These are phyloP conservation scores for Solanum rostratum DNA, from an alignment of 257 asterid genomes.

Conservation along the genomic window DNA sequence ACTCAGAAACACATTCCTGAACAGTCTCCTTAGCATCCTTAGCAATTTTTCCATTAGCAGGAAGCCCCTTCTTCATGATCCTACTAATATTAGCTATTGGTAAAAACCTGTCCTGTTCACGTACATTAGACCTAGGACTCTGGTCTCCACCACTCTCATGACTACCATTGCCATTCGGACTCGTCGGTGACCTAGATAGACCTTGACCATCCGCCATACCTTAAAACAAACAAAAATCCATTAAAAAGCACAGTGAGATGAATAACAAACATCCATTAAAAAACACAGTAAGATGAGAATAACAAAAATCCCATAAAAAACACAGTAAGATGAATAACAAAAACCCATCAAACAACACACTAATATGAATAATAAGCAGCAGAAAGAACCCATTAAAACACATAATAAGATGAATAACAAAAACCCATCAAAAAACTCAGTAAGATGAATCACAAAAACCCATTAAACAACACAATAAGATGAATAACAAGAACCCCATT, in stretches of 20 bases:
- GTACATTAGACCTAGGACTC: conserved; percentile 61
- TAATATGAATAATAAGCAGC: too few species aligned
- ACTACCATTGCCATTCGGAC: conserved; percentile 54
- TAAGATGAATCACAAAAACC: too few species aligned
- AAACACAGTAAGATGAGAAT: background rate
- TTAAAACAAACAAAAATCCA: background rate
- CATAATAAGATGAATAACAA: too few species aligned
- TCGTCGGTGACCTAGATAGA: conserved; percentile 38
- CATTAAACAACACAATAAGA: too few species aligned
- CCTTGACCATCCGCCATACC: conserved; percentile 55
- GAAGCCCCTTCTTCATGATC: conserved; percentile 80
- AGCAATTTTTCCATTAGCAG: conserved; percentile 70
- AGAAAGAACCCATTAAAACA: too few species aligned
- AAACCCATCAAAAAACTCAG: too few species aligned
- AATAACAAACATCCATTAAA: background rate
- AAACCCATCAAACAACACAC: too few species aligned
- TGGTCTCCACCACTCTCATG: conserved; percentile 72
- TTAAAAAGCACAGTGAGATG: background rate
- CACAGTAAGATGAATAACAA: background rate
- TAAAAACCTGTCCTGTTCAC: conserved; percentile 72
- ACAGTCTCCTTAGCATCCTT: conserved; percentile 84
- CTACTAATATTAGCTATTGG: conserved; percentile 76
- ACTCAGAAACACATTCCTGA: conserved; percentile 83
- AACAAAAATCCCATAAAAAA: background rate
- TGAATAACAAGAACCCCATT: too few species aligned